A percentile compares a stretch with the other conserved stretches of the same genome.
Evolutionary conservation across 2,329 filamentous ascomycete genomes (phyloP).

Genomic region (Blumeriella jaapii): DNA sequence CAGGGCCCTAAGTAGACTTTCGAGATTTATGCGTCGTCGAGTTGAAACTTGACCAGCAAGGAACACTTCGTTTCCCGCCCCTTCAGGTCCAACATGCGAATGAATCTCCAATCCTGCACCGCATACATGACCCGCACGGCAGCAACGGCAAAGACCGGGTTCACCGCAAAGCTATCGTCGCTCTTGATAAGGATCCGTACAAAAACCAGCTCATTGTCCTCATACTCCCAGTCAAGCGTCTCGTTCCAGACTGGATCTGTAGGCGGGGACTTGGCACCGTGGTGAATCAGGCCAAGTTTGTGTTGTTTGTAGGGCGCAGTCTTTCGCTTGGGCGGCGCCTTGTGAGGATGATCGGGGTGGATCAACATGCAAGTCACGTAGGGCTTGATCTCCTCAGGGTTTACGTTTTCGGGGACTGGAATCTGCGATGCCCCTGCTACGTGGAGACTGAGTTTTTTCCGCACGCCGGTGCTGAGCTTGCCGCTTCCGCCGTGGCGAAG

Average conservation of each 20-base stretch:
- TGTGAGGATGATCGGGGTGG: conserved; percentile 41
- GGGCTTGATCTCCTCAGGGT: conserved; percentile 44
- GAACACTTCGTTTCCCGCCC: conserved; percentile 52
- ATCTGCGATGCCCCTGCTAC: conserved; percentile 52
- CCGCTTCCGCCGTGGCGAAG: conserved; percentile 45
- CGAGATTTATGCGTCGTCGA: conserved; percentile 34
- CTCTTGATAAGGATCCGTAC: conserved; percentile 55
- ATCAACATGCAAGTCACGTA: conserved; percentile 56
- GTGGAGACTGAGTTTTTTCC: conserved; percentile 42
- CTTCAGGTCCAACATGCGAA: conserved; percentile 53
- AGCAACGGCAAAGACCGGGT: conserved; percentile 49
- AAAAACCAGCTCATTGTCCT: conserved; percentile 55
- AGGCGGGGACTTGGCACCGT: conserved; percentile 44
- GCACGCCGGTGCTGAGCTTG: conserved; percentile 33
- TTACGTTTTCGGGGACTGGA: conserved; percentile 39
- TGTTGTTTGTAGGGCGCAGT: conserved; percentile 49
- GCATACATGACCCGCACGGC: conserved; percentile 49
- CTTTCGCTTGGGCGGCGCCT: conserved; percentile 46
- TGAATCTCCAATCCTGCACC: conserved; percentile 47
- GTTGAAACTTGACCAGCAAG: conserved; percentile 48
- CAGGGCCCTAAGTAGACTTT: no score
- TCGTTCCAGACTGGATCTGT: conserved; percentile 58
- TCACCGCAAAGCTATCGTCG: conserved; percentile 49
- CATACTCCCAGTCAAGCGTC: conserved; percentile 54
- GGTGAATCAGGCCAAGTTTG: conserved; percentile 44